Evolutionary conservation across 148 eudicot species (phyloP).

Genomic region (Heliosperma pusillum): DNA sequence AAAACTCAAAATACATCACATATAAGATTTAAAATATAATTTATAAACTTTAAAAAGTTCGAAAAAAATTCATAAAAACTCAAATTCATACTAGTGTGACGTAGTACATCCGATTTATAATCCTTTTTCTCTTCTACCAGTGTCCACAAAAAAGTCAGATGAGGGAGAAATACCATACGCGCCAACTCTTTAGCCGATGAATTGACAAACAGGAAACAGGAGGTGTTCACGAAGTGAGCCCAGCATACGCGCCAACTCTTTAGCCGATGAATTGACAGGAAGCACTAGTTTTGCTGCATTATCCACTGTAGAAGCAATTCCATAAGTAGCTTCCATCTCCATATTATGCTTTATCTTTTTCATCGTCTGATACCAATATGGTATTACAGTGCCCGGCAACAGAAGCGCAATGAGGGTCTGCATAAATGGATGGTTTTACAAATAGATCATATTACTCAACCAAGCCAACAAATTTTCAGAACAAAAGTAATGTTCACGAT

Average conservation of each 20-base stretch:
- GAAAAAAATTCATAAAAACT: too few relatives aligned
- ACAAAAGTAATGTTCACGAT: not conserved
- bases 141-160: too few relatives aligned
- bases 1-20: too few relatives aligned
- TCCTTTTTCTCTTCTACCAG: too few relatives aligned
- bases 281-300: slow-evolving; percentile 29
- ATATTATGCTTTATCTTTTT: slow-evolving; percentile 34
- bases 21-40: too few relatives aligned
- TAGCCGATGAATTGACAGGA: slow-evolving; percentile 38
- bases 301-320: slow-evolving; percentile 34
- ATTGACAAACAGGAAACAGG: slow-evolving; percentile 28
- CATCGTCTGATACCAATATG: slow-evolving; percentile 42
- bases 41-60: too few relatives aligned
- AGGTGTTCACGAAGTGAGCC: slow-evolving; percentile 23
- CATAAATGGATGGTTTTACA: slow-evolving; percentile 7
- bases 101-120: too few relatives aligned
- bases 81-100: too few relatives aligned
- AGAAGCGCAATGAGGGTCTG: slow-evolving; percentile 46
- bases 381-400: slow-evolving; percentile 39
- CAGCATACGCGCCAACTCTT: slow-evolving; percentile 37
- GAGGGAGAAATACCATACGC: too few relatives aligned
- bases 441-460: not conserved
- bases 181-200: too few relatives aligned
- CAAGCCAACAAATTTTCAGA: not conserved
- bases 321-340: slow-evolving; percentile 20